A percentile compares a stretch with the other conserved stretches of the same genome.
Conservation (phyloP, 2,329 filamentous ascomycete species). For the Ascochyta fabae region DNA sequence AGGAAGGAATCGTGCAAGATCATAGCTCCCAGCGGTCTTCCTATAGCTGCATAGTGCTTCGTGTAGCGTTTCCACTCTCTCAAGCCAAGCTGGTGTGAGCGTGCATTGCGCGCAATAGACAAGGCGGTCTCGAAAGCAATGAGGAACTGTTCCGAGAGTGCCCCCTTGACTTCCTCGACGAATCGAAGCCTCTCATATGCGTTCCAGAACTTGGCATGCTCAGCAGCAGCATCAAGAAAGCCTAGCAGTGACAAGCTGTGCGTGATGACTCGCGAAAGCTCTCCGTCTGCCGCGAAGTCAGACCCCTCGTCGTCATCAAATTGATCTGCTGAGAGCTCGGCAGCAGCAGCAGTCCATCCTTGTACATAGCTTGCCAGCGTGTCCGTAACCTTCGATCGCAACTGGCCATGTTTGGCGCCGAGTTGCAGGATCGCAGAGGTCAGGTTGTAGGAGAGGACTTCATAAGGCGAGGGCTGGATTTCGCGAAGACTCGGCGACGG, state of each 20-base stretch:
- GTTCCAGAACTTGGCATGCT: constrained; percentile 81
- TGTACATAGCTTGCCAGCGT: constrained; percentile 75
- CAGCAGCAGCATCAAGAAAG: constrained; percentile 82
- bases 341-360: constrained; percentile 70
- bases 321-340: constrained; percentile 60
- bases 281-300: constrained; percentile 57
- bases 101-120: constrained; percentile 85
- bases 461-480: constrained; percentile 87
- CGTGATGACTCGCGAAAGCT: constrained; percentile 69
- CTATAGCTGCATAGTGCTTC: constrained; percentile 79
- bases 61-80: constrained; percentile 89
- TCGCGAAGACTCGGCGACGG: constrained; percentile 82
- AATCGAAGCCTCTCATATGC: constrained; percentile 74
- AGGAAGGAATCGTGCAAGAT: constrained; percentile 88
- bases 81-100: constrained; percentile 67
- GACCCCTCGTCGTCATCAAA: constrained; percentile 64
- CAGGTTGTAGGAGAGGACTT: constrained; percentile 79
- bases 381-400: constrained; percentile 70
- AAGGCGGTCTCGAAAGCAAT: constrained; percentile 87
- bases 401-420: constrained; percentile 72
- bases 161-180: constrained; percentile 71
- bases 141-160: constrained; percentile 85
- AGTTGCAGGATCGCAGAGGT: constrained; percentile 82
- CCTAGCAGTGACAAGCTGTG: constrained; percentile 86
- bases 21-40: constrained; percentile 87